These are phyloP conservation scores for Leccinum solheimii DNA, from an alignment of 1,284 basidiomycete genomes.

Conservation along the genomic window DNA sequence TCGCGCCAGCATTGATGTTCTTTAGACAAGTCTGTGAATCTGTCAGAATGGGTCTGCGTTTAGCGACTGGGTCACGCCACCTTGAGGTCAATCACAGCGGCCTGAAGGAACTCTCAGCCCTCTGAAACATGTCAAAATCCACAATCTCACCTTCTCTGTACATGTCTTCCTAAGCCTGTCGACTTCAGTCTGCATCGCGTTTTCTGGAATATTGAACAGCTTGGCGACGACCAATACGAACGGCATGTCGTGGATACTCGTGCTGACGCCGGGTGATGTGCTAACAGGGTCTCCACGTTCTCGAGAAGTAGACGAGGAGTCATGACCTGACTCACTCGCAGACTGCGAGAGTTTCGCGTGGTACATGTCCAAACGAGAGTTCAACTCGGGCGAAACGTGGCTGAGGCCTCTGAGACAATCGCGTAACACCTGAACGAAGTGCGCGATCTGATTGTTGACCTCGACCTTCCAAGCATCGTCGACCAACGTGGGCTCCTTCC, in stretches of 20 bases:
- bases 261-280: constrained; percentile 44
- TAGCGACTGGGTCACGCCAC: constrained; percentile 37
- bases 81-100: constrained; percentile 84
- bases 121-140: background rate
- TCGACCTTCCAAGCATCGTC: constrained; percentile 89
- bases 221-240: constrained; percentile 70
- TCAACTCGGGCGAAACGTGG: constrained; percentile 82
- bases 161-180: constrained; percentile 67
- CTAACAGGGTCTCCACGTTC: constrained; percentile 52
- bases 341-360: constrained; percentile 72
- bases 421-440: constrained; percentile 83
- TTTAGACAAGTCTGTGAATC: constrained; percentile 73
- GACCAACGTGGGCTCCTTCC: constrained; percentile 78
- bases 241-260: constrained; percentile 69
- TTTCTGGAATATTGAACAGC: constrained; percentile 75
- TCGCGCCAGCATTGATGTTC: constrained; percentile 82
- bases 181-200: constrained; percentile 73
- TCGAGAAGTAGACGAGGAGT: constrained; percentile 57
- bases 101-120: constrained; percentile 45
- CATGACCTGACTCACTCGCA: constrained; percentile 66
- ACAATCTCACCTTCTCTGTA: constrained; percentile 67
- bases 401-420: constrained; percentile 74
- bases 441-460: constrained; percentile 86
- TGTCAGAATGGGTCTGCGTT: constrained; percentile 2
- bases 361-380: constrained; percentile 80